These are phyloP conservation scores for Periglandula ipomoeae DNA, from an alignment of 2,329 filamentous ascomycete genomes.

Conservation along the genomic window DNA sequence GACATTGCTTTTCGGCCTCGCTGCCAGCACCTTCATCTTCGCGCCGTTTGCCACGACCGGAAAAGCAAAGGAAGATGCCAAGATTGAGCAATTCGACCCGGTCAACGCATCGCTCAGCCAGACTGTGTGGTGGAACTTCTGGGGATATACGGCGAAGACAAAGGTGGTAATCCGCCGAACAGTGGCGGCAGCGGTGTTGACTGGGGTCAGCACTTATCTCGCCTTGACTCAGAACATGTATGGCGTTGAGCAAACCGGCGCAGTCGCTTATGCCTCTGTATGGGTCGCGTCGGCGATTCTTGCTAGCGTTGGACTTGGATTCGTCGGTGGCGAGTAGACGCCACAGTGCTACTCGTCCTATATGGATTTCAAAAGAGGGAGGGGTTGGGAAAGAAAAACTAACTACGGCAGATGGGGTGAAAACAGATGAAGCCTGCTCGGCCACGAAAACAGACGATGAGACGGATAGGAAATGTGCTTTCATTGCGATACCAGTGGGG, in stretches of 20 bases:
- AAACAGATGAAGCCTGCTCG: background rate
- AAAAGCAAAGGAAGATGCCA: conserved; percentile 37
- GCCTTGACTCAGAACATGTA: conserved; percentile 57
- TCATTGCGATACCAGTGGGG: background rate
- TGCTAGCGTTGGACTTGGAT: conserved; percentile 46
- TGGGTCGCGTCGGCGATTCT: conserved; percentile 61
- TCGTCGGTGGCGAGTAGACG: conserved; percentile 35
- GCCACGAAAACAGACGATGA: background rate
- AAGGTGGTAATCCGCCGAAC: conserved; percentile 60
- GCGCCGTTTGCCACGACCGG: conserved; percentile 51
- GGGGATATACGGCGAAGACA: conserved; percentile 55
- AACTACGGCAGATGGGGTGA: background rate
- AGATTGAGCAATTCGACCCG: conserved; percentile 50
- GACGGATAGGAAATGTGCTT: background rate
- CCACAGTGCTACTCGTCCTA: background rate
- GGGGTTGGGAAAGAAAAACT: background rate
- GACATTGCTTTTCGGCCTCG: conserved; percentile 52
- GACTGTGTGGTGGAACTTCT: conserved; percentile 64
- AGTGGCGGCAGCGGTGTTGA: conserved; percentile 45
- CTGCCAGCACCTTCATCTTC: conserved; percentile 71
- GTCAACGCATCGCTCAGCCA: conserved; percentile 55
- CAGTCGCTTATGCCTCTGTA: conserved; percentile 60
- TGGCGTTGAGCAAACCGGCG: conserved; percentile 62
- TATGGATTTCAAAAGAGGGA: background rate
- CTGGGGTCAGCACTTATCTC: conserved; percentile 50